These are phyloP conservation scores for Quercus lobata DNA, from an alignment of 331 rosid genomes.

Conservation along the genomic window DNA sequence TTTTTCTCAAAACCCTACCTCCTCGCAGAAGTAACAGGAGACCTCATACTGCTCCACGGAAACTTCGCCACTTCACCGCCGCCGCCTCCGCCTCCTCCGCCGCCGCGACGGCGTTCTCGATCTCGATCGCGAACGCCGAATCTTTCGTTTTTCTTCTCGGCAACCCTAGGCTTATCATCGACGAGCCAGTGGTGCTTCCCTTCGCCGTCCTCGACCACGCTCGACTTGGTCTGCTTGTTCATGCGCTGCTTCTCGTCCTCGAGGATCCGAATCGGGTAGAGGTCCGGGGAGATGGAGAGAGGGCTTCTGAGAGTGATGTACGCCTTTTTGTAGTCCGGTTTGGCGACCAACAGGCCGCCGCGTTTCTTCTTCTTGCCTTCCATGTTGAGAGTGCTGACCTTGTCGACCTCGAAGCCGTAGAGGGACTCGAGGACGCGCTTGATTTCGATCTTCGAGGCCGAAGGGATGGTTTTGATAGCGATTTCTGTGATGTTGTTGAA, in stretches of 20 bases:
- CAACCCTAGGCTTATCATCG: conserved; percentile 18
- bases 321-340: conserved; percentile 85
- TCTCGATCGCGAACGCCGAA: background rate
- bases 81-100: conserved; percentile 9
- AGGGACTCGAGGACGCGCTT: conserved; percentile 64
- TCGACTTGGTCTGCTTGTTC: conserved; percentile 47
- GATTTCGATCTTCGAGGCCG: conserved; percentile 82
- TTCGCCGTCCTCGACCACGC: conserved; percentile 57
- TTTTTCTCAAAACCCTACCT: conserved; percentile 30
- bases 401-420: conserved; percentile 65
- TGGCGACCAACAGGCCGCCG: conserved; percentile 47
- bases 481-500: conserved; percentile 55
- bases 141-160: conserved; percentile 17
- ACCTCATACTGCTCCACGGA: conserved; percentile 80
- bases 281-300: conserved; percentile 41
- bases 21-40: conserved; percentile 31
- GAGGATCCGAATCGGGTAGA: conserved; percentile 45
- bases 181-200: conserved; percentile 73
- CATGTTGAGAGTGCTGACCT: conserved; percentile 84
- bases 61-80: conserved; percentile 40
- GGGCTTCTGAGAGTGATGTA: conserved; percentile 66
- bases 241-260: conserved; percentile 37
- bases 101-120: conserved; percentile 16
- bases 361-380: conserved; percentile 75
- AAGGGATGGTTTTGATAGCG: conserved; percentile 73